phyloP scores from a whole-genome alignment of 2,329 filamentous ascomycete genomes.

The Botrytis sinoallii region DNA sequence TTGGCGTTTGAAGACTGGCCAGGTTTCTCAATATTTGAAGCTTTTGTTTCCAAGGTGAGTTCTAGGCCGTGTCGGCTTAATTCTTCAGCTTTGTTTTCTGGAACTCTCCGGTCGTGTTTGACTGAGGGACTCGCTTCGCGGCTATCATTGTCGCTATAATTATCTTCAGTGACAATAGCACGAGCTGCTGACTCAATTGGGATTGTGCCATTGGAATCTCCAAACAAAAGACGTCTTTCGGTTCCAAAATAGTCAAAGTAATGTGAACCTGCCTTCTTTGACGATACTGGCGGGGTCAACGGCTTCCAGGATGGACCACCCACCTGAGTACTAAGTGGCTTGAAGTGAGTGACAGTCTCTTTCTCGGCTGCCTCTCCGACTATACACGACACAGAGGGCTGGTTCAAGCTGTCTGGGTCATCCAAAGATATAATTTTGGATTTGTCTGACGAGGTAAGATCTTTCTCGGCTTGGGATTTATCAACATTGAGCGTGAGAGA shows the following conservation, averaged over 20 bases:
- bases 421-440: background rate
- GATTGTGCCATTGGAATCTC: background rate
- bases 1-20: background rate
- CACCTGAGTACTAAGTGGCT: background rate
- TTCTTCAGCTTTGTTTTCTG: background rate
- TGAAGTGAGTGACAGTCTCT: background rate
- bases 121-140: background rate
- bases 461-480: background rate
- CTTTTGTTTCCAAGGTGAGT: background rate
- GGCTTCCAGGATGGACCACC: constrained; percentile 1
- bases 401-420: background rate
- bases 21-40: background rate
- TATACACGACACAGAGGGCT: background rate
- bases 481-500: background rate
- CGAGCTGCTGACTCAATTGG: constrained; percentile 1
- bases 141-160: constrained; percentile 7
- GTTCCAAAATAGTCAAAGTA: background rate
- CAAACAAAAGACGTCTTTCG: background rate
- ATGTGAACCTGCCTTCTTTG: background rate
- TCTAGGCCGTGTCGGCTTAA: background rate
- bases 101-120: background rate
- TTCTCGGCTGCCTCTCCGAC: background rate
- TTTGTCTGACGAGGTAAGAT: background rate
- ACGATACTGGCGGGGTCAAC: constrained; percentile 3
- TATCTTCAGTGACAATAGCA: background rate